Percentiles rank a stretch among this genome's conserved stretches.
phyloP scores from a whole-genome alignment of 768 basidiomycete genomes.

The Lactarius hengduanensis region DNA sequence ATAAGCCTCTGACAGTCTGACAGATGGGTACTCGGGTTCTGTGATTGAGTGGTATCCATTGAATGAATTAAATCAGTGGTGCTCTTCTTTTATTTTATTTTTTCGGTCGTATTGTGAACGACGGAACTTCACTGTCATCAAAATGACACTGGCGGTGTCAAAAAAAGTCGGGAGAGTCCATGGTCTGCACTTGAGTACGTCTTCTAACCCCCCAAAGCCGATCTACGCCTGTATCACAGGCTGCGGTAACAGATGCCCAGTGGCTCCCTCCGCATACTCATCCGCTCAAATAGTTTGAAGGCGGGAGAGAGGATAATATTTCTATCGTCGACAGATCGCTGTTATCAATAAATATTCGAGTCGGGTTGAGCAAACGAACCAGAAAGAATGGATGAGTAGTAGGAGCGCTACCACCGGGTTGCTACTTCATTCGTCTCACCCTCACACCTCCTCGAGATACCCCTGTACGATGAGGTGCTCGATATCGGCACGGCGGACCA shows the following conservation, averaged over 20 bases:
- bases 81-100: not conserved
- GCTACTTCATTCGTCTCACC: not conserved
- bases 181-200: not conserved
- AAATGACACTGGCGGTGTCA: not conserved
- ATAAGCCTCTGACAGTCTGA: not conserved
- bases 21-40: not conserved
- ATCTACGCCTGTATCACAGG: not conserved
- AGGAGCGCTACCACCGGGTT: too few species aligned
- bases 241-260: not conserved
- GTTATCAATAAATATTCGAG: not conserved
- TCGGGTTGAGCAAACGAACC: slow-evolving; percentile 1
- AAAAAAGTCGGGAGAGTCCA: not conserved
- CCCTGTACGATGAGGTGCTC: slow-evolving; percentile 95
- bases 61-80: not conserved
- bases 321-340: not conserved
- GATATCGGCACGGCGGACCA: slow-evolving; percentile 84
- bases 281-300: not conserved
- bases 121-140: not conserved
- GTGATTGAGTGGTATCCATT: not conserved
- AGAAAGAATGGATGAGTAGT: not conserved
- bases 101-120: not conserved
- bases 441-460: slow-evolving; percentile 80
- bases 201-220: not conserved
- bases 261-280: not conserved
- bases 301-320: not conserved